Conservation (phyloP, 2,329 filamentous ascomycete species). For the Colletotrichum sublineola region DNA sequence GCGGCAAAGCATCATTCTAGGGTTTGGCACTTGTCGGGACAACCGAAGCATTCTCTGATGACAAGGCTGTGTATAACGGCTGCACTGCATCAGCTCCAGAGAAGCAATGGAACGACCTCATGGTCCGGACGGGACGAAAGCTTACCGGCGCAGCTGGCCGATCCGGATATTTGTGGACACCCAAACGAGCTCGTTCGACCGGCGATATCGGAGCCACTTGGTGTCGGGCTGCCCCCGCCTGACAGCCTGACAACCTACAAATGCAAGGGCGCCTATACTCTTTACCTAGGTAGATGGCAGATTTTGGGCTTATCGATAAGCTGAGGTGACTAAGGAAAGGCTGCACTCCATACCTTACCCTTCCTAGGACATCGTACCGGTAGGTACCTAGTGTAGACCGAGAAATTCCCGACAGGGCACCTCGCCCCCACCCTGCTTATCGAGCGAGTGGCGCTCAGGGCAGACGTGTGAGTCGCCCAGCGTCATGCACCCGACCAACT, state of each 20-base stretch:
- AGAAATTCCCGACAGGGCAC: constrained; percentile 4
- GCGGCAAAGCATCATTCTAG: neutral
- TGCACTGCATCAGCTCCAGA: neutral
- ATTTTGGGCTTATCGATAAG: constrained; percentile 28
- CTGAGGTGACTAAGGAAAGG: neutral
- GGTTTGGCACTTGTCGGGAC: neutral
- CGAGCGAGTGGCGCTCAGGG: constrained; percentile 33
- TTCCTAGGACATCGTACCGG: too few relatives aligned
- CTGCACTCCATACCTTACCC: too few relatives aligned
- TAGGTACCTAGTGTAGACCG: neutral
- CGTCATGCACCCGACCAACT: constrained; percentile 12
- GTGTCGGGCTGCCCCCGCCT: constrained; percentile 32
- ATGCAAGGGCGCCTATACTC: constrained; percentile 20
- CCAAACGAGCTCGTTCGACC: constrained; percentile 7
- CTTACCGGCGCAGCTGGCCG: constrained; percentile 15
- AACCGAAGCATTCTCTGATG: neutral
- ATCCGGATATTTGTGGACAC: constrained; percentile 10
- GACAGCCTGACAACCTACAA: constrained; percentile 11
- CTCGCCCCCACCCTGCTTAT: constrained; percentile 9
- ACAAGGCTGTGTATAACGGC: neutral
- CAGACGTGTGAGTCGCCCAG: constrained; percentile 24
- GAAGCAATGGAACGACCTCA: neutral
- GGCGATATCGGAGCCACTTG: constrained; percentile 31
- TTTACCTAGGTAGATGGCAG: too few relatives aligned
- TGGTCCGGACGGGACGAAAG: constrained; percentile 9